Conservation (phyloP, 805 yeast genomes). For the Maudiozyma bulderi region DNA sequence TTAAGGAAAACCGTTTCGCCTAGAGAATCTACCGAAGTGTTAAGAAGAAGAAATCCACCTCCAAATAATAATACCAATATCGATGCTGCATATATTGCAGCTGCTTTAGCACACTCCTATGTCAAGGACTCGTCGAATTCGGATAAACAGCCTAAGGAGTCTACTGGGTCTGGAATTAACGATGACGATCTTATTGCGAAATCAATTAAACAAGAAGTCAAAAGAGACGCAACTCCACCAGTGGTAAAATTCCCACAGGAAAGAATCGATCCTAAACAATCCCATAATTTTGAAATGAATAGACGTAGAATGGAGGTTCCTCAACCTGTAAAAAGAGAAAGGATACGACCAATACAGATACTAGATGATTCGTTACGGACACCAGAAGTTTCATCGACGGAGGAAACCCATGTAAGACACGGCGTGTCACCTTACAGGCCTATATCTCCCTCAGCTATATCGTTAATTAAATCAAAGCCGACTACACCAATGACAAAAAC, state of each 20-base stretch:
- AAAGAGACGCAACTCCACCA: background rate
- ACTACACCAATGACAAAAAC: background rate
- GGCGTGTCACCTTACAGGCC: background rate
- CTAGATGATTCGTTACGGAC: background rate
- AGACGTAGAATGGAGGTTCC: background rate
- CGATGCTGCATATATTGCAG: constrained; percentile 13
- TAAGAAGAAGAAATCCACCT: background rate
- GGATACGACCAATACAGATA: background rate
- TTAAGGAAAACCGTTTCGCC: background rate
- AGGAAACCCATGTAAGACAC: no score
- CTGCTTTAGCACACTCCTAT: constrained; percentile 17
- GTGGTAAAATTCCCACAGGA: background rate
- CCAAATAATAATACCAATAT: background rate
- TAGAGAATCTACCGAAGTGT: background rate
- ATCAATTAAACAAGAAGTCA: background rate
- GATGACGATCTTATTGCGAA: background rate
- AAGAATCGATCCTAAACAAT: background rate
- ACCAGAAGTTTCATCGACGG: no score
- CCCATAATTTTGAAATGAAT: background rate
- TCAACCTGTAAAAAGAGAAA: background rate
- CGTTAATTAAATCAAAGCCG: background rate
- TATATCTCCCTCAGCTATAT: background rate
- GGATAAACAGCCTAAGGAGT: background rate
- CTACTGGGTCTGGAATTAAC: background rate
- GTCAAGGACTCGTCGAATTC: constrained; percentile 5